Evolutionary conservation across 495 filamentous ascomycete species (phyloP).

Genomic region (Penicillium angulare): DNA sequence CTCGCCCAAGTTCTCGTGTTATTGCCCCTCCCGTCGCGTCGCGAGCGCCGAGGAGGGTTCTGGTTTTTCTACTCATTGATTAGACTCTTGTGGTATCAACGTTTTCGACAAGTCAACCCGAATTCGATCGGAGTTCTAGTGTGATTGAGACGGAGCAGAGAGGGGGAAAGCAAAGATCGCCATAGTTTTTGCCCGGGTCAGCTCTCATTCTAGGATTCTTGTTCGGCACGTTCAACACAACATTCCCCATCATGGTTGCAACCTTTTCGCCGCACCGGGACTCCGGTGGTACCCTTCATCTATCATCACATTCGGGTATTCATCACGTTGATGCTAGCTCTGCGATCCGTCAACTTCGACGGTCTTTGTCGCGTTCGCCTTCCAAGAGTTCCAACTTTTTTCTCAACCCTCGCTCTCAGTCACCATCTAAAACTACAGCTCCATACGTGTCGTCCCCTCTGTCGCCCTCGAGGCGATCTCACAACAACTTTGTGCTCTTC

Average conservation of each 20-base stretch:
- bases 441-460: constrained; percentile 50
- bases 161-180: background rate
- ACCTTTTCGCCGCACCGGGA: constrained; percentile 56
- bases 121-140: background rate
- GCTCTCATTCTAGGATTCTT: constrained; percentile 21
- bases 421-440: constrained; percentile 43
- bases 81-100: background rate
- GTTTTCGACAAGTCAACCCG: background rate
- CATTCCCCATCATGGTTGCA: constrained; percentile 46
- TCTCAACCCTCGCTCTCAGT: constrained; percentile 54
- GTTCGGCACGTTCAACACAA: constrained; percentile 18
- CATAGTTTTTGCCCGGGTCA: constrained; percentile 1
- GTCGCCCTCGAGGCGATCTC: constrained; percentile 48
- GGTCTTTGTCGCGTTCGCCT: constrained; percentile 82
- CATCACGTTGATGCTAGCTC: constrained; percentile 76
- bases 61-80: background rate
- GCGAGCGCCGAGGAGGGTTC: constrained; percentile 8
- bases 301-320: constrained; percentile 78
- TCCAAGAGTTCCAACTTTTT: constrained; percentile 74
- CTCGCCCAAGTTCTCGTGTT: constrained; percentile 1
- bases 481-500: constrained; percentile 47
- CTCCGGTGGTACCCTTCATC: constrained; percentile 75
- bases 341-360: constrained; percentile 72
- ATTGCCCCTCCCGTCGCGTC: constrained; percentile 11
- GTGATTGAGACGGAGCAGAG: background rate